A percentile compares a stretch with the other conserved stretches of the same genome.
Conservation (phyloP, 768 basidiomycete genomes). For the Mycena maculata region DNA sequence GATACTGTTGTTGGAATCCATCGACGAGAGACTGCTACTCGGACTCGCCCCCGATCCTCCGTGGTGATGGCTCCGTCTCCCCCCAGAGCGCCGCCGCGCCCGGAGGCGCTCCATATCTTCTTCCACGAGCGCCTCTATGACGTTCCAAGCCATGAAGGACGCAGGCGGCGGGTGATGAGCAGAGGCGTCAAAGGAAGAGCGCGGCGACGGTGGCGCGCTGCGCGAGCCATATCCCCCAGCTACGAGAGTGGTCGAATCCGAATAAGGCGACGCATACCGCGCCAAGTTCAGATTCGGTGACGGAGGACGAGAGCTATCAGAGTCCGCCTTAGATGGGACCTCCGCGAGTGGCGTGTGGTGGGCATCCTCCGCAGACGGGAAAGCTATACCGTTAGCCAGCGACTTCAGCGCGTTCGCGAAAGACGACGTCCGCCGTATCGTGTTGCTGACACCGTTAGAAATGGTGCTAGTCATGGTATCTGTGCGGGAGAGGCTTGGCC, state of each 20-base stretch:
- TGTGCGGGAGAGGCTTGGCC: slow-evolving; percentile 64
- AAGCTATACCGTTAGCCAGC: slow-evolving; percentile 76
- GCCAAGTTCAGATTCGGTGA: slow-evolving; percentile 84
- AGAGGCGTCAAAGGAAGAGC: slow-evolving; percentile 47
- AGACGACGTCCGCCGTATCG: slow-evolving; percentile 81
- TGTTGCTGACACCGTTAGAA: slow-evolving; percentile 72
- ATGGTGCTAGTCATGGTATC: slow-evolving; percentile 74
- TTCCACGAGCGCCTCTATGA: slow-evolving; percentile 90
- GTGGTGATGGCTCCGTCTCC: slow-evolving; percentile 54
- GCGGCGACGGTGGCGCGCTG: slow-evolving; percentile 45
- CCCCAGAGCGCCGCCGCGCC: slow-evolving; percentile 66
- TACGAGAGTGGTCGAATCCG: slow-evolving; percentile 41
- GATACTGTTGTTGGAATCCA: slow-evolving; percentile 78
- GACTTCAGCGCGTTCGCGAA: slow-evolving; percentile 82
- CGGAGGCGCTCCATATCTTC: slow-evolving; percentile 94
- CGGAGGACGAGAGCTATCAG: slow-evolving; percentile 73
- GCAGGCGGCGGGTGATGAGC: slow-evolving; percentile 49
- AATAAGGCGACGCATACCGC: slow-evolving; percentile 82
- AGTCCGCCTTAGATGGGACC: slow-evolving; percentile 34
- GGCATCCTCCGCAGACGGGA: slow-evolving; percentile 68
- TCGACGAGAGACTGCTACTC: slow-evolving; percentile 80
- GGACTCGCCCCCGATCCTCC: slow-evolving; percentile 69
- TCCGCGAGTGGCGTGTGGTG: slow-evolving; percentile 48
- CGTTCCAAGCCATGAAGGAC: slow-evolving; percentile 78
- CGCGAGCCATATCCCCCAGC: not conserved